Percentiles rank a stretch among this genome's conserved stretches.
Evolutionary conservation across 441 rosid species (phyloP).

Genomic region (Arabidopsis hybrid): DNA sequence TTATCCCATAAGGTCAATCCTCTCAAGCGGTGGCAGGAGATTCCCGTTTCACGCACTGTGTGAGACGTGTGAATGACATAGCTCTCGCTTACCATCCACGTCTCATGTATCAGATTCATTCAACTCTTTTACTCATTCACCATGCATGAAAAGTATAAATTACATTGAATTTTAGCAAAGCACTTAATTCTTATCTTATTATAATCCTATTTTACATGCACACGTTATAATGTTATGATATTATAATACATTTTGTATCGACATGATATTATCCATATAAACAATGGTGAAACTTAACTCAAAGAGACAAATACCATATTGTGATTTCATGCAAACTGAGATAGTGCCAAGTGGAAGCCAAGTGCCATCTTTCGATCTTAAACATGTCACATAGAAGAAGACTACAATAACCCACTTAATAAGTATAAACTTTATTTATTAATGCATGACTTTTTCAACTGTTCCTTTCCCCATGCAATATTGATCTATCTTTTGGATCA

Average conservation of each 20-base stretch:
- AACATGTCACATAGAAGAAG: slow-evolving; percentile 1
- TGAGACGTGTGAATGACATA: slow-evolving; percentile 22
- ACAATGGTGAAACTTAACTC: not conserved
- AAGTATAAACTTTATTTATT: too few relatives aligned
- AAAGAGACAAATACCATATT: not conserved
- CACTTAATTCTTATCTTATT: slow-evolving; percentile 2
- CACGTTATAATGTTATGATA: slow-evolving; percentile 3
- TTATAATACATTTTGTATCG: not conserved
- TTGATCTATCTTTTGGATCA: too few relatives aligned
- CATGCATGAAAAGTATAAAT: not conserved
- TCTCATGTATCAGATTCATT: slow-evolving; percentile 16
- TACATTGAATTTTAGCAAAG: not conserved
- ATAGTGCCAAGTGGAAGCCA: slow-evolving; percentile 40
- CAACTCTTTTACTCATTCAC: not conserved
- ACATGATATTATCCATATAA: not conserved
- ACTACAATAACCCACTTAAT: not conserved
- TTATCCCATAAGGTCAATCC: not conserved
- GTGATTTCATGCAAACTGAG: slow-evolving; percentile 33
- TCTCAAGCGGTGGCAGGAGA: slow-evolving; percentile 23
- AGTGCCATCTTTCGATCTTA: slow-evolving; percentile 16
- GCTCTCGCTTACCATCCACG: slow-evolving; percentile 16
- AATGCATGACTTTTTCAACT: too few relatives aligned
- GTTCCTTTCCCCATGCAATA: too few relatives aligned
- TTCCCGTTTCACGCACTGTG: slow-evolving; percentile 14
- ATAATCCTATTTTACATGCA: not conserved